Percentiles rank a stretch among this genome's conserved stretches.
Evolutionary conservation across 1,284 basidiomycete genomes (phyloP).

Genomic region (Papiliotrema laurentii): DNA sequence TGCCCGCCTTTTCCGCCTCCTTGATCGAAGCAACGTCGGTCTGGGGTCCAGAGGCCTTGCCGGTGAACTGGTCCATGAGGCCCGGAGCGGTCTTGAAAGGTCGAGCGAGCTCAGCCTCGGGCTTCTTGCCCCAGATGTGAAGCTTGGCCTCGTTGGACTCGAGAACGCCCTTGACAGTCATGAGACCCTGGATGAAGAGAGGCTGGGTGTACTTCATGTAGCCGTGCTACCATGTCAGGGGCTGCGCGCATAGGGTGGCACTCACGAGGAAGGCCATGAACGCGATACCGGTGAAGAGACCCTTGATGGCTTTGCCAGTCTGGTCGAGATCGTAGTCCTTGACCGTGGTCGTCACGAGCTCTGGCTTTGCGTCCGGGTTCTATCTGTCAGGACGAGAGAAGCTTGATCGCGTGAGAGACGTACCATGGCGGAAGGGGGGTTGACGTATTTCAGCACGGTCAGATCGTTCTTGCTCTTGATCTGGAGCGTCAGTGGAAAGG

Average conservation of each 20-base stretch:
- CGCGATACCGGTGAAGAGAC: slow-evolving; percentile 69
- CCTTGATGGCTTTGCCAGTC: slow-evolving; percentile 75
- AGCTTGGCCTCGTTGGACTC: slow-evolving; percentile 79
- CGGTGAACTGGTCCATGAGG: slow-evolving; percentile 58
- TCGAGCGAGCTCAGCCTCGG: slow-evolving; percentile 82
- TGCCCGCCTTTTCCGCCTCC: slow-evolving; percentile 73
- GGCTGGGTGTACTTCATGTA: slow-evolving; percentile 85
- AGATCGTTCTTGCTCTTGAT: slow-evolving; percentile 93
- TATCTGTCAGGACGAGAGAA: slow-evolving; percentile 29
- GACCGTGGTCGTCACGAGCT: slow-evolving; percentile 86
- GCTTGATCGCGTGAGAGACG: slow-evolving; percentile 7
- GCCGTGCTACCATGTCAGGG: slow-evolving; percentile 53
- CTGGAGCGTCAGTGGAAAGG: slow-evolving; percentile 46
- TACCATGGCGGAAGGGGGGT: slow-evolving; percentile 51
- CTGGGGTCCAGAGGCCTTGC: slow-evolving; percentile 58
- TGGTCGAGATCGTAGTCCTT: slow-evolving; percentile 89
- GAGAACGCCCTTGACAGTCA: slow-evolving; percentile 80
- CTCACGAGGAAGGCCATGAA: slow-evolving; percentile 75
- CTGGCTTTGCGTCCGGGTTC: slow-evolving; percentile 64
- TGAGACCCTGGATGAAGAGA: slow-evolving; percentile 82
- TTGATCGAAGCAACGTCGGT: slow-evolving; percentile 81
- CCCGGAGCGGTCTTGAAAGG: slow-evolving; percentile 74
- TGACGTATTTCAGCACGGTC: slow-evolving; percentile 84
- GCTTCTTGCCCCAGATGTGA: slow-evolving; percentile 67
- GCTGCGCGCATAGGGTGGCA: background rate